A percentile compares a stretch with the other conserved stretches of the same genome.
These are phyloP conservation scores for Dacryopinax spathularia DNA, from an alignment of 768 basidiomycete species.

Conservation along the genomic window DNA sequence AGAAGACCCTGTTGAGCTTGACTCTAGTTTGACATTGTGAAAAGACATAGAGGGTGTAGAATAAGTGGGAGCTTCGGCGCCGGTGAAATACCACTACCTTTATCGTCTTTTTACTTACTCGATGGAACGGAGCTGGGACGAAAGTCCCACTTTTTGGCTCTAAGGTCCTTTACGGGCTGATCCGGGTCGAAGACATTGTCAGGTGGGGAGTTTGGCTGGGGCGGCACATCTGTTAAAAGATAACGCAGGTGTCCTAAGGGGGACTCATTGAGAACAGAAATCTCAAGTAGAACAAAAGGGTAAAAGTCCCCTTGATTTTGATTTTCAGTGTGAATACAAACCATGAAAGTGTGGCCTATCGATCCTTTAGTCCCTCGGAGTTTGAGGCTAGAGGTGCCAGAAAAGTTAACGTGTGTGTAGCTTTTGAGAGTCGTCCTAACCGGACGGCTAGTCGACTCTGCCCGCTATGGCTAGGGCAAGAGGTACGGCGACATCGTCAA, in stretches of 20 bases:
- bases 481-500: no score
- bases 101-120: slow-evolving; percentile 70
- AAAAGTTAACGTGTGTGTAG: slow-evolving; percentile 39
- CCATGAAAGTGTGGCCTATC: slow-evolving; percentile 73
- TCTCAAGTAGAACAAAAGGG: slow-evolving; percentile 67
- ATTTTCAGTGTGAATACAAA: slow-evolving; percentile 71
- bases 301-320: slow-evolving; percentile 69
- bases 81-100: slow-evolving; percentile 72
- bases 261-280: slow-evolving; percentile 69
- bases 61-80: slow-evolving; percentile 68
- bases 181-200: slow-evolving; percentile 63
- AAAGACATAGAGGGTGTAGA: slow-evolving; percentile 69
- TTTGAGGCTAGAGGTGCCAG: slow-evolving; percentile 70
- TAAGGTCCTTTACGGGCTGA: slow-evolving; percentile 53
- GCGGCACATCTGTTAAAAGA: slow-evolving; percentile 68
- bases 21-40: slow-evolving; percentile 78
- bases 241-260: slow-evolving; percentile 71
- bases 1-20: slow-evolving; percentile 77
- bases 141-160: slow-evolving; percentile 58
- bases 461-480: no score
- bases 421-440: no score
- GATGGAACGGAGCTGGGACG: slow-evolving; percentile 57
- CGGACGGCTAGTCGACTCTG: no score
- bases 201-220: slow-evolving; percentile 74
- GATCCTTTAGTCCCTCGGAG: slow-evolving; percentile 68